Conservation (phyloP, 257 asterid genomes). For the Gentiana straminea region DNA sequence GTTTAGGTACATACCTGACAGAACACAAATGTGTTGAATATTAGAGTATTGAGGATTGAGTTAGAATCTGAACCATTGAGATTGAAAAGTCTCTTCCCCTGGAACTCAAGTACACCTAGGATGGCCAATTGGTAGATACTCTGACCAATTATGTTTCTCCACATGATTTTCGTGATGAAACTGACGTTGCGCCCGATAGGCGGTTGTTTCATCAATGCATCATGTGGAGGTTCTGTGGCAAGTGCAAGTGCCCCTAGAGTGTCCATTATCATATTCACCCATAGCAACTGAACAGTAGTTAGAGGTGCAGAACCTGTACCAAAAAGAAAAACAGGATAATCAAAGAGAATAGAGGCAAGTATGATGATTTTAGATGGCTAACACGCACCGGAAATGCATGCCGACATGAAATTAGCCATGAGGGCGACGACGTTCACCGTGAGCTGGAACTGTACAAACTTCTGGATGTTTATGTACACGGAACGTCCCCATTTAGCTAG, state of each 20-base stretch:
- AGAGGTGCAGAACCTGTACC: constrained; percentile 77
- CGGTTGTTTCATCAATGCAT: constrained; percentile 54
- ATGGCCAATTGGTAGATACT: constrained; percentile 56
- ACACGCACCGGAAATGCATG: constrained; percentile 65
- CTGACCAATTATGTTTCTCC: constrained; percentile 81
- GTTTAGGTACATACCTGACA: constrained; percentile 42
- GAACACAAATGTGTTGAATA: constrained; percentile 82
- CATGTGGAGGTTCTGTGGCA: constrained; percentile 80
- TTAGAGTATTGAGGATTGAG: constrained; percentile 47
- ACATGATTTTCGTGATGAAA: constrained; percentile 63
- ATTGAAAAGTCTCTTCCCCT: constrained; percentile 38
- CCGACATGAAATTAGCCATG: constrained; percentile 54
- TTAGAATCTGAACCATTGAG: constrained; percentile 38
- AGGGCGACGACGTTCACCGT: constrained; percentile 74
- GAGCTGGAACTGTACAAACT: constrained; percentile 81
- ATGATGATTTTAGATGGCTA: neutral
- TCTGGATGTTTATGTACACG: constrained; percentile 72
- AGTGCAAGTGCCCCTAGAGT: constrained; percentile 83
- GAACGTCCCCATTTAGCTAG: constrained; percentile 87
- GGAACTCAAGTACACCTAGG: constrained; percentile 44
- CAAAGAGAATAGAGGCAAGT: neutral
- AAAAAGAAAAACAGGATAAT: neutral
- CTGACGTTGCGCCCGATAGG: constrained; percentile 53
- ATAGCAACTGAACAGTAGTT: constrained; percentile 75
- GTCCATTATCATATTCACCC: constrained; percentile 97